These are phyloP conservation scores for Trypanosoma avium DNA, from an alignment of 208 protist genomes.

Conservation along the genomic window DNA sequence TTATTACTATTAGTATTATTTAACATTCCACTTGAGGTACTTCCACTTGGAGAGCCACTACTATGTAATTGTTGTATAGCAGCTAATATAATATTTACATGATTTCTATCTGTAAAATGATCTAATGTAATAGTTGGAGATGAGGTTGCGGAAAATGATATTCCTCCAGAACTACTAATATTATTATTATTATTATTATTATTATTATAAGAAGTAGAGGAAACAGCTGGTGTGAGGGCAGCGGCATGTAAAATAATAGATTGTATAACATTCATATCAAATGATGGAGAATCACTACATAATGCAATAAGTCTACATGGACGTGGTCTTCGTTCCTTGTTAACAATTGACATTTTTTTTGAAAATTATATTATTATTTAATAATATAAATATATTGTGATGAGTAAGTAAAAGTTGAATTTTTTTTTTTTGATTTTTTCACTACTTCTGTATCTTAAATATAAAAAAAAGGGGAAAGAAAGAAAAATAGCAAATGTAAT, in stretches of 20 bases:
- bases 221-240: background rate
- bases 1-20: background rate
- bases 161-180: background rate
- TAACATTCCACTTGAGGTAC: background rate
- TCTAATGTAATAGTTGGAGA: background rate
- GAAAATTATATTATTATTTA: conserved; percentile 16
- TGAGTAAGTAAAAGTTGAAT: no score
- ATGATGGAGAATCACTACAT: conserved; percentile 15
- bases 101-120: background rate
- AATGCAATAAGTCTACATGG: conserved; percentile 23
- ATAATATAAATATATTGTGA: conserved; percentile 17
- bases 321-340: background rate
- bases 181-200: background rate
- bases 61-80: no score
- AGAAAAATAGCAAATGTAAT: no score
- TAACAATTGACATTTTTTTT: conserved; percentile 22
- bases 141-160: background rate
- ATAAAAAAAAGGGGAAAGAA: no score
- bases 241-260: conserved; percentile 13
- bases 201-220: background rate
- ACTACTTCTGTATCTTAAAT: no score
- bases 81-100: background rate
- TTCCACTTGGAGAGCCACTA: no score
- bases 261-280: conserved; percentile 12
- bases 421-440: no score